Evolutionary conservation across 2,329 filamentous ascomycete genomes (phyloP), one percentile per base, ranked within the genome.

Genomic region (Cadophora luteo-olivacea): DNA sequence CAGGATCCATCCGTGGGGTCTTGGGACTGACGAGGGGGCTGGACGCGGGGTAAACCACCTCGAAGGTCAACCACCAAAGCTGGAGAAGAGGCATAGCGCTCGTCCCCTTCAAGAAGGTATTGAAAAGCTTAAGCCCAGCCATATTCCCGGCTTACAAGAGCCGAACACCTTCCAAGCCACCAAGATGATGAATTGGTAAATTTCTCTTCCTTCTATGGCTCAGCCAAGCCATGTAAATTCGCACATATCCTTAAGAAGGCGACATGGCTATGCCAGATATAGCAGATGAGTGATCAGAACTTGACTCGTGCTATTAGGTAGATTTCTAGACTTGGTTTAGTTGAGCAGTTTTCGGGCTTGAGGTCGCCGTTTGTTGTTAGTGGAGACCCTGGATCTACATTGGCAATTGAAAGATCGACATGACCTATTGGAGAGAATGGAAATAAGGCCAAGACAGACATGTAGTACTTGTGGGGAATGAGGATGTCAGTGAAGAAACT

Each of bases 201-300:
- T 60, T 7, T 12, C 33, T 9, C 16, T 4, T n/a, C 14, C 22
- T 12, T 45, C 36, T 29, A 45, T 60, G 57, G 57, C 16, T 22
- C n/a, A 60, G 57, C 57, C 57, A 60, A 60, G 57, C 57, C 32
- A 45, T 16, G 7, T 22, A 29, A 29, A 11, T 45, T 55, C 29
- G 3, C 16, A 55, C 57, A 25, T 45, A 9, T 4, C 16, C 36
- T 12, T n/a, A 25, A 60, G 25, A 16, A 2, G 22, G 36, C 2
- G 19, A 9, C 12, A 36, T 9, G 16, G 14, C 33, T 60, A 24
- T 45, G 2, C 57, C 11, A 8, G n/a, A 24, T 16, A 60, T 33
- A 41, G 36, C 38, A 60, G 57, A 41, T 24, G 57, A 58, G 55
- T 38, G n/a, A 60, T 60, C 57, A 41, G 33, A 45, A 16, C 36